Evolutionary conservation across 257 asterid genomes (phyloP), one percentile per base, ranked within the genome.

Genomic region (Scutellaria barbata): DNA sequence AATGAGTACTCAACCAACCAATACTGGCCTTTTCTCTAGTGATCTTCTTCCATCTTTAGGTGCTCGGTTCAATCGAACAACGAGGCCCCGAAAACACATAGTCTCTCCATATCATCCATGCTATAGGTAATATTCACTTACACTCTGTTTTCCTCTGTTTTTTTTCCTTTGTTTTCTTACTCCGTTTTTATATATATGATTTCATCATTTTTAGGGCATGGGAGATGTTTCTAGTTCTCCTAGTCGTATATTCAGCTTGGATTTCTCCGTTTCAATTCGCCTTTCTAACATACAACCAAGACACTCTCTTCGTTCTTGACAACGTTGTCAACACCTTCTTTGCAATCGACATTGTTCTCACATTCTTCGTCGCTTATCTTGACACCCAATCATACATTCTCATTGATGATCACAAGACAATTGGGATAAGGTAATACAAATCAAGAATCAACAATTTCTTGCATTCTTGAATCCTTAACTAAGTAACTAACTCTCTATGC

Each of bases 241-340:
- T 89, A 13, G 98, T 92, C 43, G 74, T 85, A 7, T 92, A 92
- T 57, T 87, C 98, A 0, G 96, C 98, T 10, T 92, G 96, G 98
- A 80, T 90, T 65, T 88, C 90, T 5, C 98, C 98, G 2, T 88
- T 92, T 9, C 94, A 92, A 82, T 84, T 84, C 47, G 96, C 96
- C 47, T 92, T 92, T 60, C 81, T 88, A 16, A 71, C 79, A 10
- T 88, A 65, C 88, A 84, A 85, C 63, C 76, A 77, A 58, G 88
- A 86, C 63, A 81, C 85, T 30, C 75, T 83, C 64, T 82, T 88
- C 71, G 20, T 88, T 10, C 8, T 82, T 33, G 96, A 92, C 89
- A 89, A 87, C 87, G 69, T 88, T 20, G 92, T 89, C 80, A 81
- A 92, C 77, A 37, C 78, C 77, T 88, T 92, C 85, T 92, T 92